A percentile compares a stretch with the other conserved stretches of the same genome.
Conservation (phyloP, 2,329 filamentous ascomycete species). For the Aspergillus amoenus region DNA sequence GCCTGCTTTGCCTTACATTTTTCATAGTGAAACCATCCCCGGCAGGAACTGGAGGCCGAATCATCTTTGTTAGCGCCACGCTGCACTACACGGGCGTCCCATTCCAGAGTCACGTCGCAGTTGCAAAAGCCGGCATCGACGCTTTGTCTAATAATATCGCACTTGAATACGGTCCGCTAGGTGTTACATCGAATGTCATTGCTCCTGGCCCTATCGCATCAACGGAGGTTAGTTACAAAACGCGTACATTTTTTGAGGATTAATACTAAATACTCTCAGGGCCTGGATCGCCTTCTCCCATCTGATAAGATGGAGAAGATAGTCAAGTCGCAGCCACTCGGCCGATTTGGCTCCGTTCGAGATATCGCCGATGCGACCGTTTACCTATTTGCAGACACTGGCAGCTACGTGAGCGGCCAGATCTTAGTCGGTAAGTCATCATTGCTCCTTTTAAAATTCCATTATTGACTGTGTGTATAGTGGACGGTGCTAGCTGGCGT, state of each 20-base stretch:
- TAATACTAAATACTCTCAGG: conserved; percentile 37
- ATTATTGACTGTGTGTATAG: conserved; percentile 18
- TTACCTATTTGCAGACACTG: conserved; percentile 82
- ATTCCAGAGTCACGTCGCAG: conserved; percentile 83
- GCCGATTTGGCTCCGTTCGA: conserved; percentile 73
- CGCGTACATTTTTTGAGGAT: neutral
- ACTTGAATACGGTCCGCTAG: conserved; percentile 85
- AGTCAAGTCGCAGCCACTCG: conserved; percentile 63
- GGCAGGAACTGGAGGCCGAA: conserved; percentile 70
- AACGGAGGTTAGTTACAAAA: conserved; percentile 60
- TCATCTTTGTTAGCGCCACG: conserved; percentile 86
- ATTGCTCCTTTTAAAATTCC: no score
- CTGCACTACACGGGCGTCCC: conserved; percentile 88
- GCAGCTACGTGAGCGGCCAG: conserved; percentile 82
- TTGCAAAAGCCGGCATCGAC: conserved; percentile 89
- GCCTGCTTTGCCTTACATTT: neutral
- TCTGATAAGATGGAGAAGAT: conserved; percentile 51
- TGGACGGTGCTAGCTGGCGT: conserved; percentile 45
- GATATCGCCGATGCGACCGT: conserved; percentile 93
- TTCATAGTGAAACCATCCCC: conserved; percentile 34
- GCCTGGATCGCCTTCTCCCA: conserved; percentile 64
- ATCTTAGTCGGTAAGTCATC: conserved; percentile 60
- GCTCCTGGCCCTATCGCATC: conserved; percentile 81
- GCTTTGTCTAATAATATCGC: conserved; percentile 75
- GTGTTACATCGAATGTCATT: conserved; percentile 84